Base-by-base conservation (phyloP, 192 early-diverging fungal species). In the Entomortierella chlamydospora region DNA sequence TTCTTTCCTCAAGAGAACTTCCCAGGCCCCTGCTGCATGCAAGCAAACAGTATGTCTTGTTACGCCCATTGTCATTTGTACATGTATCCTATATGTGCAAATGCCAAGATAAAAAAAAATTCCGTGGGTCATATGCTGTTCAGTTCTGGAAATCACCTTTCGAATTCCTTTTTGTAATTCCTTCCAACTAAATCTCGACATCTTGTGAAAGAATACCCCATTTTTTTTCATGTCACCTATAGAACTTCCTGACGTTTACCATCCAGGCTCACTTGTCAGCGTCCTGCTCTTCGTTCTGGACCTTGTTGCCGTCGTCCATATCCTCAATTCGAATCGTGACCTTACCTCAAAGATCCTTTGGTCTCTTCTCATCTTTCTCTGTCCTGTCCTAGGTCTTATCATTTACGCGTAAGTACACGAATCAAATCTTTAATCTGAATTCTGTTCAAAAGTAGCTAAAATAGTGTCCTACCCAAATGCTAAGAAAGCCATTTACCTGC, bases 331-430 rank as follows among this genome's bases (percentile, higher is more conserved):
- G 23, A 50, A 70, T 49, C 45, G 57, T 3, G 62, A 68, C 33
- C 25, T 66, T 15, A 56, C 65, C 23, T 53, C 61, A 54, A 79
- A 79, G 52, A 47, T 79, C 29, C 68, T 79, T 20, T 79, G 76
- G 76, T 58, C 47, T n/a, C 31, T 79, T 11, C 68, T 79, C 61
- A 79, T 79, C 57, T 66, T 79, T 42, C 68, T 79, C 49, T 79
- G 45, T 25, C 76, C 76, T 25, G 41, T 79, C 20, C 42, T 62
- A 15, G 76, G 76, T 20, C 31, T 79, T 15, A 65, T 79, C 43
- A 63, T 79, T 57, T 79, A 79, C 37, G 60, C 57, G 76, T 79
- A 66, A 33, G 68, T 54, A n/a, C n/a, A n/a, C n/a, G n/a, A n/a
- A n/a, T n/a, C n/a, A 15, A 45, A 29, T 25, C 31, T 59, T 37